Base-by-base conservation (phyloP, 2,329 filamentous ascomycete genomes). In the Fusarium poae region DNA sequence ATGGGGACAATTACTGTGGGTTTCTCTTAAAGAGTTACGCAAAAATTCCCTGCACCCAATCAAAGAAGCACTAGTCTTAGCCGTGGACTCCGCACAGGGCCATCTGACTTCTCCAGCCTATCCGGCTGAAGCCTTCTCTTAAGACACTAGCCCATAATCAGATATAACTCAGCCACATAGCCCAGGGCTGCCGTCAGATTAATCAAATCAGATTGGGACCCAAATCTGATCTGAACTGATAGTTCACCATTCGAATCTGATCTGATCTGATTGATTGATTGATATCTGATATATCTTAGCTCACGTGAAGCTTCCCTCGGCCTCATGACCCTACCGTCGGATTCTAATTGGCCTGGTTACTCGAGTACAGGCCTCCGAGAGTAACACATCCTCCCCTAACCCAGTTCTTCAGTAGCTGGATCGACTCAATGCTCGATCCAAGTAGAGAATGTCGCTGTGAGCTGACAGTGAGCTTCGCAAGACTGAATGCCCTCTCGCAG, bases 401-500 rank as follows among this genome's bases (percentile, higher is more conserved):
- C 21, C 40, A 43, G 43, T 46, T 46, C 27, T 32, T 32, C 18
- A 46, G 29, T 32, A 32, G 18, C 7, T 48, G 11, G 13, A 48
- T 35, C 30, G 30, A 35, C 30, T 48, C n/a, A 23, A 48, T 48
- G n/a, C 29, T 48, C n/a, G n/a, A 16, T 23, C n/a, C 11, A 34
- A 53, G 20, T 35, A 53, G 29, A 35, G 48, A 46, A 53, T 53
- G 42, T 25, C 32, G 20, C 35, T 59, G 25, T 42, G 25, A 59
- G 16, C 48, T 59, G 20, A 59, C 49, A 27, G 34, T 53, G 23
- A 58, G 46, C 55, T 53, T 64, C 32, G 34, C 51, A 43, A 56
- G 30, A 53, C 55, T 59, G 45, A 59, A 64, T 51, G 61, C 55
- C 35, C 61, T 55, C 61, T 56, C 50, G 27, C 50, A 59, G 50